phyloP scores from a whole-genome alignment of 2,329 filamentous ascomycete genomes.

The Chlorencoelia australis region DNA sequence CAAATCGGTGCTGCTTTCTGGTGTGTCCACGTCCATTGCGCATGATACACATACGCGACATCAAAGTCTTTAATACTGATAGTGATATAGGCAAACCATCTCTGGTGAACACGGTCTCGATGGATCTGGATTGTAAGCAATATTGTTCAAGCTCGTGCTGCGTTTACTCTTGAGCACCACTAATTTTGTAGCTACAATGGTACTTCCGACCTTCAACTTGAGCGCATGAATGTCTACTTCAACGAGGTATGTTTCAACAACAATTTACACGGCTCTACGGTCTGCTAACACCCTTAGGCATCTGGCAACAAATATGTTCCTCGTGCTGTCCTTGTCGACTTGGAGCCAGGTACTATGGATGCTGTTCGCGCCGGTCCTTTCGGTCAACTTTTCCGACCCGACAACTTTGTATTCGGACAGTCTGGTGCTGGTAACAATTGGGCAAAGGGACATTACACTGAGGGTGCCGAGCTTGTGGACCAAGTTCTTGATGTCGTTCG shows the following conservation, averaged over 20 bases:
- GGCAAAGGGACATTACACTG: slow-evolving; percentile 99
- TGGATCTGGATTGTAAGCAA: slow-evolving; percentile 82
- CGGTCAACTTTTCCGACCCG: slow-evolving; percentile 97
- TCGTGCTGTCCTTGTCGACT: slow-evolving; percentile 96
- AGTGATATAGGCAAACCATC: slow-evolving; percentile 57
- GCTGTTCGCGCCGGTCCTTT: slow-evolving; percentile 97
- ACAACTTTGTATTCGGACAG: slow-evolving; percentile 99
- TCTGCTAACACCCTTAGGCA: slow-evolving; percentile 47
- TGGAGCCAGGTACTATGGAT: slow-evolving; percentile 99
- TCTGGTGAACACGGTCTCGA: slow-evolving; percentile 94
- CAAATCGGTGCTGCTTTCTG: slow-evolving; percentile 99
- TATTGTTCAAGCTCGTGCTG: background rate
- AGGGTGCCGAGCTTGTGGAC: slow-evolving; percentile 98
- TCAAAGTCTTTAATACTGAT: slow-evolving; percentile 30
- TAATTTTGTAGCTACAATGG: slow-evolving; percentile 72
- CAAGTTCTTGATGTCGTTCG: slow-evolving; percentile 97
- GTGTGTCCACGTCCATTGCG: slow-evolving; percentile 38
- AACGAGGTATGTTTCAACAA: slow-evolving; percentile 54
- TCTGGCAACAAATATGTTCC: slow-evolving; percentile 99
- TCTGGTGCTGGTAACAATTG: slow-evolving; percentile 99
- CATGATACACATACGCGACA: slow-evolving; percentile 24
- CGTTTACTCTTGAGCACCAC: slow-evolving; percentile 19
- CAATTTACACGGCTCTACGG: background rate
- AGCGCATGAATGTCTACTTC: slow-evolving; percentile 99
- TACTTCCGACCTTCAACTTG: slow-evolving; percentile 95